A percentile compares a stretch with the other conserved stretches of the same genome.
Evolutionary conservation across 257 asterid species (phyloP).

Genomic region (Ehretia macrophylla): DNA sequence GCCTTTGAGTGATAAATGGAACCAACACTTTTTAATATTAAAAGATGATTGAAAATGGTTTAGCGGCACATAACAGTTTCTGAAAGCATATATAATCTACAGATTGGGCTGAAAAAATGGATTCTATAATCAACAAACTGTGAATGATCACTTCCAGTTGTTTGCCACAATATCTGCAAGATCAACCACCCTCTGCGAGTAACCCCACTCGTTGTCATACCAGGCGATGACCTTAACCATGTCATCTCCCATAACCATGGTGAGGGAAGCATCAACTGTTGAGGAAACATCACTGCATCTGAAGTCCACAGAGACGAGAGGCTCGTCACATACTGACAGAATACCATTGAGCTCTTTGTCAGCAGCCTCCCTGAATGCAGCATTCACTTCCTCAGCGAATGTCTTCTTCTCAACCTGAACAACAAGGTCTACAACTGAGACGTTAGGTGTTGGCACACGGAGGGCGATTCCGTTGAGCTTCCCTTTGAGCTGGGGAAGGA

Average conservation of each 20-base stretch:
- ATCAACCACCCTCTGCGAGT: slow-evolving; percentile 98
- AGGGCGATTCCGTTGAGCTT: slow-evolving; percentile 95
- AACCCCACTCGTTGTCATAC: slow-evolving; percentile 98
- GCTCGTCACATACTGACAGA: slow-evolving; percentile 76
- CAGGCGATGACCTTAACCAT: slow-evolving; percentile 97
- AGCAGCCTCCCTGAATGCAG: slow-evolving; percentile 76
- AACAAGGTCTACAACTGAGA: slow-evolving; percentile 84
- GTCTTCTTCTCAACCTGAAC: slow-evolving; percentile 93
- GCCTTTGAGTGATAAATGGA: too few relatives aligned
- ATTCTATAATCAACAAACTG: too few relatives aligned
- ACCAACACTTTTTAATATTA: slow-evolving; percentile 1
- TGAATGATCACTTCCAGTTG: slow-evolving; percentile 57
- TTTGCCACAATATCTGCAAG: slow-evolving; percentile 92
- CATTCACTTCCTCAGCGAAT: slow-evolving; percentile 89
- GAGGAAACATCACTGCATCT: slow-evolving; percentile 88
- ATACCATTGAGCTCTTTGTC: slow-evolving; percentile 75
- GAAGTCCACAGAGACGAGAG: slow-evolving; percentile 87
- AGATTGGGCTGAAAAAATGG: slow-evolving; percentile 12
- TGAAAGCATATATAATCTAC: slow-evolving; percentile 34
- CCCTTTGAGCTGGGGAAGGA: slow-evolving; percentile 88
- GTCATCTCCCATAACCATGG: slow-evolving; percentile 98
- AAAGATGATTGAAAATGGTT: slow-evolving; percentile 28
- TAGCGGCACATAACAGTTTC: slow-evolving; percentile 34
- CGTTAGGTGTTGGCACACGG: slow-evolving; percentile 92
- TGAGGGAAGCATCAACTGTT: slow-evolving; percentile 72